A percentile compares a stretch with the other conserved stretches of the same genome.
Conservation (phyloP, 352 stramenopile species). For the Phytophthora colocasiae region DNA sequence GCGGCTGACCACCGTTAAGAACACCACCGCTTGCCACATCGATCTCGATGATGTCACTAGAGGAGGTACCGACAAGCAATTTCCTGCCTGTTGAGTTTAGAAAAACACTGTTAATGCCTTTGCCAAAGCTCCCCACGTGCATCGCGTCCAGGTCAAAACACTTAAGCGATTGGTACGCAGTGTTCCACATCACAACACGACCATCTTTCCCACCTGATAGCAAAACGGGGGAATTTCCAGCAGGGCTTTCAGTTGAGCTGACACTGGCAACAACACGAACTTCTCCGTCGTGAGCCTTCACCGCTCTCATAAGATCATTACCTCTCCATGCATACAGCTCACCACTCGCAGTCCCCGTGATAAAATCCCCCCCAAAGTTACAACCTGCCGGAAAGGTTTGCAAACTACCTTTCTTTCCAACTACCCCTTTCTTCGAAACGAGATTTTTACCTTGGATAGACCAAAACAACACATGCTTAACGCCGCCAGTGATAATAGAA, state of each 20-base stretch:
- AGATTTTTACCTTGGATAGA: constrained; percentile 63
- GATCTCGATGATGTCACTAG: constrained; percentile 89
- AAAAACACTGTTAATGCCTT: constrained; percentile 52
- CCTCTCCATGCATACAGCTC: constrained; percentile 71
- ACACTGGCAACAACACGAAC: constrained; percentile 44
- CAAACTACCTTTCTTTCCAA: constrained; percentile 67
- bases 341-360: constrained; percentile 57
- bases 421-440: constrained; percentile 57
- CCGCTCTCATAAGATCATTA: constrained; percentile 49
- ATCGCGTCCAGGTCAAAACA: constrained; percentile 62
- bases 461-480: constrained; percentile 81
- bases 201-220: constrained; percentile 80
- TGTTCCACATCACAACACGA: constrained; percentile 73
- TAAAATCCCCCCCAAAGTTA: constrained; percentile 53
- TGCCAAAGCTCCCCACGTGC: constrained; percentile 44
- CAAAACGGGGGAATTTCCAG: constrained; percentile 25
- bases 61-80: constrained; percentile 85
- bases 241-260: constrained; percentile 14
- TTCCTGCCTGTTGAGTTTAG: constrained; percentile 52
- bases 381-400: constrained; percentile 60
- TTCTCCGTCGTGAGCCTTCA: constrained; percentile 77
- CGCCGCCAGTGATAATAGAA: constrained; percentile 62
- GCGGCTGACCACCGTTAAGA: constrained; percentile 40
- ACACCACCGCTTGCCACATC: constrained; percentile 50
- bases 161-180: constrained; percentile 73